Conservation (phyloP, 441 rosid species). For the Brassica balearica region DNA sequence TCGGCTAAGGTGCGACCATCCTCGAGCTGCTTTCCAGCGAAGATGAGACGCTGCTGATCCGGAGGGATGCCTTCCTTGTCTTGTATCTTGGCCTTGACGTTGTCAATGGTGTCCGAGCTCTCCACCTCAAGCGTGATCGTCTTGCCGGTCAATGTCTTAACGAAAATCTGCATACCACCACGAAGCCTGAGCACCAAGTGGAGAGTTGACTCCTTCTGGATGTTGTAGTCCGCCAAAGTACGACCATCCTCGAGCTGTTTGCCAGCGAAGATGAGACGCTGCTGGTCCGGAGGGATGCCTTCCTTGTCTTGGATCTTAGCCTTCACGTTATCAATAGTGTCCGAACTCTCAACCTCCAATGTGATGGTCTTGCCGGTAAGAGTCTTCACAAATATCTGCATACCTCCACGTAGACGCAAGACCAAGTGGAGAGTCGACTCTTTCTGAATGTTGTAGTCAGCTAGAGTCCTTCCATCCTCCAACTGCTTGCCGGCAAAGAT, state of each 20-base stretch:
- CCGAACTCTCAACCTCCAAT: neutral
- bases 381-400: neutral
- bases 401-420: slow-evolving; percentile 69
- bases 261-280: neutral
- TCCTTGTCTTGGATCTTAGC: neutral
- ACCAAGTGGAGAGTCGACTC: slow-evolving; percentile 63
- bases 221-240: slow-evolving; percentile 49
- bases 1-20: slow-evolving; percentile 53
- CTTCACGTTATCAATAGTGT: neutral
- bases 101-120: slow-evolving; percentile 40
- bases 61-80: slow-evolving; percentile 53
- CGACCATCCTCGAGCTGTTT: slow-evolving; percentile 49
- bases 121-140: slow-evolving; percentile 41
- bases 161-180: slow-evolving; percentile 42
- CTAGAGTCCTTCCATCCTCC: slow-evolving; percentile 58
- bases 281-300: neutral
- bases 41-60: slow-evolving; percentile 29
- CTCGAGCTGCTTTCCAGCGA: slow-evolving; percentile 50
- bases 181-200: slow-evolving; percentile 40
- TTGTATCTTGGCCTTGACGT: slow-evolving; percentile 53
- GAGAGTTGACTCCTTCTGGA: slow-evolving; percentile 52
- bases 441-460: too few relatives aligned
- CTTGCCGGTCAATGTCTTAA: slow-evolving; percentile 45
- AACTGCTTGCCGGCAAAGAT: neutral
- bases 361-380: neutral